Evolutionary conservation across 495 filamentous ascomycete genomes (phyloP).

Genomic region (Aspergillus egyptiacus): DNA sequence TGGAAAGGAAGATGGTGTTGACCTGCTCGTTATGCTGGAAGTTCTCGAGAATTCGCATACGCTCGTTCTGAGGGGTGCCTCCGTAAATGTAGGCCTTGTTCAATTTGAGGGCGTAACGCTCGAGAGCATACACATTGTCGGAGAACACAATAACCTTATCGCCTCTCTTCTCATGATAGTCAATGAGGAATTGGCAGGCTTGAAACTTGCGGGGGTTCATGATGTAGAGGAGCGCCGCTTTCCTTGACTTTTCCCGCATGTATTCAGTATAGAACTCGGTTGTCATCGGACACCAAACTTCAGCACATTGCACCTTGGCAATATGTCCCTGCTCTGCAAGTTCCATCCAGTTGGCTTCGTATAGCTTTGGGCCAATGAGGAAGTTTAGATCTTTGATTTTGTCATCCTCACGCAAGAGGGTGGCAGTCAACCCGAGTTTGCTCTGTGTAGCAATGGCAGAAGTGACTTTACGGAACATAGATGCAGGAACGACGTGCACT

Average conservation of each 20-base stretch:
- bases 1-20: conserved; percentile 95
- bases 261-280: conserved; percentile 97
- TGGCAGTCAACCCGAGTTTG: conserved; percentile 95
- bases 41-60: conserved; percentile 85
- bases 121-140: conserved; percentile 93
- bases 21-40: conserved; percentile 92
- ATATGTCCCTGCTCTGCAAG: conserved; percentile 95
- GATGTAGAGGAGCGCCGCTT: conserved; percentile 74
- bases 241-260: conserved; percentile 63
- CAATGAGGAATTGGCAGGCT: conserved; percentile 91
- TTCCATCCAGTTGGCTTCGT: conserved; percentile 99
- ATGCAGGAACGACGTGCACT: conserved; percentile 95
- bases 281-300: conserved; percentile 99
- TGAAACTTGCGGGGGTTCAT: conserved; percentile 99
- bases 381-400: conserved; percentile 98
- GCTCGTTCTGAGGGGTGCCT: conserved; percentile 78
- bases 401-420: conserved; percentile 91
- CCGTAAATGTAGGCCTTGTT: conserved; percentile 92
- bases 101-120: conserved; percentile 76
- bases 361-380: conserved; percentile 93
- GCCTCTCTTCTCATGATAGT: conserved; percentile 92
- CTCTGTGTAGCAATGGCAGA: conserved; percentile 87
- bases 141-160: conserved; percentile 99
- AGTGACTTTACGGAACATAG: conserved; percentile 91
- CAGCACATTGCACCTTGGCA: conserved; percentile 93